Percentiles rank a stretch among this genome's conserved stretches.
phyloP scores from a whole-genome alignment of 768 basidiomycete genomes.

The Albatrellus ellisii region DNA sequence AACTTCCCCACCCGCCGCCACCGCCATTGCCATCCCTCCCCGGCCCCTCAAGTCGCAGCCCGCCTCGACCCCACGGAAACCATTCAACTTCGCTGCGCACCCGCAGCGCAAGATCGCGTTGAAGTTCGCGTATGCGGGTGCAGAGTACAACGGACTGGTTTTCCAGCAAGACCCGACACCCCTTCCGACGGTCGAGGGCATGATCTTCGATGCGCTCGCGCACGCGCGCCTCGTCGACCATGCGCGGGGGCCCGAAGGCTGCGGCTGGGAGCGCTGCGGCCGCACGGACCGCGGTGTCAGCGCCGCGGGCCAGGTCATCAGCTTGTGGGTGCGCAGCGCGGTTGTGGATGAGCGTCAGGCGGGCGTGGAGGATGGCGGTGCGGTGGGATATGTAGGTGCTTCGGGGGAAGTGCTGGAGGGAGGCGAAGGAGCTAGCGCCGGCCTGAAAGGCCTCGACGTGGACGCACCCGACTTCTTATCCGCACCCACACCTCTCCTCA shows the following conservation, averaged over 20 bases:
- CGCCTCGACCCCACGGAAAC: conserved; percentile 15
- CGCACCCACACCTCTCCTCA: conserved; percentile 13
- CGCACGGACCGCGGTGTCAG: conserved; percentile 94
- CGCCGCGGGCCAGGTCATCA: conserved; percentile 86
- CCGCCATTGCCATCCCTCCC: not conserved
- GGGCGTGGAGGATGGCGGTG: conserved; percentile 8
- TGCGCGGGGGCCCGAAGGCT: conserved; percentile 65
- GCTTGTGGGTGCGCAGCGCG: conserved; percentile 79
- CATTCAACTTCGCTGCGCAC: conserved; percentile 55
- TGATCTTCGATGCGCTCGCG: conserved; percentile 68
- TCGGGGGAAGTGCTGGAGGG: not conserved
- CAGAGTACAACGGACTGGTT: conserved; percentile 85
- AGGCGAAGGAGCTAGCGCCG: not conserved
- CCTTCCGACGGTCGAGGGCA: conserved; percentile 84
- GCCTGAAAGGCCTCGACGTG: not conserved
- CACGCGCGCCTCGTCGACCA: conserved; percentile 69
- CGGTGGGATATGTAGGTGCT: not conserved
- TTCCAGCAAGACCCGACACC: conserved; percentile 60
- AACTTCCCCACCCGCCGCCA: not conserved
- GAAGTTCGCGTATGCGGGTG: conserved; percentile 86
- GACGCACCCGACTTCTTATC: not conserved
- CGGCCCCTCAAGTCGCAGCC: conserved; percentile 14
- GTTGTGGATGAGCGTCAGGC: conserved; percentile 17
- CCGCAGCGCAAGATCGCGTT: conserved; percentile 85
- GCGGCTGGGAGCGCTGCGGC: conserved; percentile 86